A percentile compares a stretch with the other conserved stretches of the same genome.
Evolutionary conservation across 129 eudicot genomes (phyloP).

Genomic region (Scalesia atractyloides): DNA sequence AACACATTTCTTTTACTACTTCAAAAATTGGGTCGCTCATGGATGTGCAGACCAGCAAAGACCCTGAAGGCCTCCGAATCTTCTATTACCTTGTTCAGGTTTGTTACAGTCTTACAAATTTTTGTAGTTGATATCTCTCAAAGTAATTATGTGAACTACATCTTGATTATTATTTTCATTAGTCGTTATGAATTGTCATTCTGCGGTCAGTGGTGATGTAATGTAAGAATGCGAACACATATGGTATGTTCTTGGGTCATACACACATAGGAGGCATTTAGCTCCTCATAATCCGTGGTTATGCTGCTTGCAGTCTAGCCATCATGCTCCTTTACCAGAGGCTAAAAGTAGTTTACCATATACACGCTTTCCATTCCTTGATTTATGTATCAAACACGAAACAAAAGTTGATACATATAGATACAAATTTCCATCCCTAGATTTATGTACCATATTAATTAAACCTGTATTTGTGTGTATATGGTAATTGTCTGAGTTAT

Average conservation of each 20-base stretch:
- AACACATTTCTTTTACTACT: conserved; percentile 96
- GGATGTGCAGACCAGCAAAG: conserved; percentile 97
- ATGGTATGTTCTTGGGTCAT: neutral
- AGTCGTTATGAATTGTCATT: conserved; percentile 2
- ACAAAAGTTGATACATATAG: neutral
- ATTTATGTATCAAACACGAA: neutral
- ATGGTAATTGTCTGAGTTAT: neutral
- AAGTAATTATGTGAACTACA: neutral
- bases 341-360: neutral
- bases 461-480: neutral
- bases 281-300: neutral
- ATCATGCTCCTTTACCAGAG: neutral
- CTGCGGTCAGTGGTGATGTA: neutral
- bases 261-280: neutral
- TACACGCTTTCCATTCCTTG: neutral
- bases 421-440: neutral
- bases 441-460: neutral
- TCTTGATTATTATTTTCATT: neutral
- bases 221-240: neutral
- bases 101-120: neutral
- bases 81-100: conserved; percentile 99
- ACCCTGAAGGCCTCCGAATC: conserved; percentile 97
- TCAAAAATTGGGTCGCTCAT: conserved; percentile 98
- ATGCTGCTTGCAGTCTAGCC: conserved; percentile 5
- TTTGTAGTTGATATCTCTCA: neutral